A percentile compares a stretch with the other conserved stretches of the same genome.
phyloP scores from a whole-genome alignment of 441 rosid species.

The Flueggea neowawraea region DNA sequence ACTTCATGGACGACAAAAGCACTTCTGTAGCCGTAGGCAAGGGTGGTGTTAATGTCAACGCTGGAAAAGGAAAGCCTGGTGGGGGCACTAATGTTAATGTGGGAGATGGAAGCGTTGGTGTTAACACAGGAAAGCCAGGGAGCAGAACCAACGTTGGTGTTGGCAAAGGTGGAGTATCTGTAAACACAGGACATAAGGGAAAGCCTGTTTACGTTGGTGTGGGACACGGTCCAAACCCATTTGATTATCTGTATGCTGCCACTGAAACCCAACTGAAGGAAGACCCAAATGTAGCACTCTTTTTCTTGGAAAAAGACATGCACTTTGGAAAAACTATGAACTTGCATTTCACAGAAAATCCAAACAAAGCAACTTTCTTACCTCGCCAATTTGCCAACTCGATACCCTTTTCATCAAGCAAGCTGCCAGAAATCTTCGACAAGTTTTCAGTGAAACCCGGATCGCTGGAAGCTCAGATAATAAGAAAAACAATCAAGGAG shows the following conservation, averaged over 20 bases:
- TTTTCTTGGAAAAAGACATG: slow-evolving; percentile 74
- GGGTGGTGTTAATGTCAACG: no score
- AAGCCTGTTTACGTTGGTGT: slow-evolving; percentile 56
- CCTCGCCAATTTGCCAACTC: slow-evolving; percentile 47
- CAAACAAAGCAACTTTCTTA: slow-evolving; percentile 42
- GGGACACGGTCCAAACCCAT: slow-evolving; percentile 35
- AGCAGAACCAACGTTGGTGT: slow-evolving; percentile 48
- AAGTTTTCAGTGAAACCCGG: slow-evolving; percentile 40
- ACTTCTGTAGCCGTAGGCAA: no score
- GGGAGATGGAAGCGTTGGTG: no score
- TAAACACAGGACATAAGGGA: slow-evolving; percentile 53
- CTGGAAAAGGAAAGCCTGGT: no score
- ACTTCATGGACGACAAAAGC: slow-evolving; percentile 1
- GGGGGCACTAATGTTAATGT: no score
- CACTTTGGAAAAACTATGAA: slow-evolving; percentile 43
- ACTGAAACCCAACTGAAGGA: slow-evolving; percentile 53
- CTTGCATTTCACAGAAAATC: slow-evolving; percentile 43
- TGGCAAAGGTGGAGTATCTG: slow-evolving; percentile 69
- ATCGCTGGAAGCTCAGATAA: slow-evolving; percentile 52
- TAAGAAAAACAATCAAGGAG: slow-evolving; percentile 61
- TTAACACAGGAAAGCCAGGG: slow-evolving; percentile 27
- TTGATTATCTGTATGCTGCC: slow-evolving; percentile 43
- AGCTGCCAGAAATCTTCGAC: slow-evolving; percentile 43
- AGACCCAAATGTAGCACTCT: slow-evolving; percentile 46
- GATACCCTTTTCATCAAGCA: slow-evolving; percentile 63